Conservation (phyloP, 129 eudicot genomes). For the Helianthus tuberosus region DNA sequence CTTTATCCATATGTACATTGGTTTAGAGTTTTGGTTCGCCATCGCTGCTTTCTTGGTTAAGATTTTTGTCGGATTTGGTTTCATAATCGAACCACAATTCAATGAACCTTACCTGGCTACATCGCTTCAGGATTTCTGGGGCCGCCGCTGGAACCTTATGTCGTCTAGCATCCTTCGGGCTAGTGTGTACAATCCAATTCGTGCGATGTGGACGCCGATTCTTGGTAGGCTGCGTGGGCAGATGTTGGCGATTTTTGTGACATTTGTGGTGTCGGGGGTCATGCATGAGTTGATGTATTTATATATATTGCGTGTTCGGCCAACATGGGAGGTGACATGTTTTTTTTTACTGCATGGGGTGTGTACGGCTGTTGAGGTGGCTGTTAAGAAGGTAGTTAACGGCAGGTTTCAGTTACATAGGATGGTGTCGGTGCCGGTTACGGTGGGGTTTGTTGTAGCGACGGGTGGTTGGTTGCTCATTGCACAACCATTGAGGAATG, state of each 20-base stretch:
- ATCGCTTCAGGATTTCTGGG: slow-evolving; percentile 80
- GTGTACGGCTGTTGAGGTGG: slow-evolving; percentile 47
- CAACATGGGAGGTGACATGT: slow-evolving; percentile 79
- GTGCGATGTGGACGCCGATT: background rate
- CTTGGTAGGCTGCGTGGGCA: slow-evolving; percentile 29
- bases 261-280: slow-evolving; percentile 62
- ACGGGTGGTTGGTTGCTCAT: slow-evolving; percentile 60
- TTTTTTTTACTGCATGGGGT: slow-evolving; percentile 67
- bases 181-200: slow-evolving; percentile 44
- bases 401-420: slow-evolving; percentile 43
- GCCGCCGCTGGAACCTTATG: slow-evolving; percentile 76
- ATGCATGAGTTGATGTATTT: slow-evolving; percentile 59
- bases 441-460: slow-evolving; percentile 55
- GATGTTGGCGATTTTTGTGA: slow-evolving; percentile 35
- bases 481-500: slow-evolving; percentile 48
- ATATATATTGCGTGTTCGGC: slow-evolving; percentile 46
- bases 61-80: slow-evolving; percentile 36
- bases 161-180: slow-evolving; percentile 51
- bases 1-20: slow-evolving; percentile 48
- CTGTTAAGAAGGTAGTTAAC: slow-evolving; percentile 35
- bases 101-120: slow-evolving; percentile 64
- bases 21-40: slow-evolving; percentile 46
- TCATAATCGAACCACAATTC: slow-evolving; percentile 60
- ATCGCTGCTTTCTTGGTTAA: slow-evolving; percentile 36
- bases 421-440: slow-evolving; percentile 42